phyloP scores from a whole-genome alignment of 495 filamentous ascomycete genomes.

The Choiromyces venosus region DNA sequence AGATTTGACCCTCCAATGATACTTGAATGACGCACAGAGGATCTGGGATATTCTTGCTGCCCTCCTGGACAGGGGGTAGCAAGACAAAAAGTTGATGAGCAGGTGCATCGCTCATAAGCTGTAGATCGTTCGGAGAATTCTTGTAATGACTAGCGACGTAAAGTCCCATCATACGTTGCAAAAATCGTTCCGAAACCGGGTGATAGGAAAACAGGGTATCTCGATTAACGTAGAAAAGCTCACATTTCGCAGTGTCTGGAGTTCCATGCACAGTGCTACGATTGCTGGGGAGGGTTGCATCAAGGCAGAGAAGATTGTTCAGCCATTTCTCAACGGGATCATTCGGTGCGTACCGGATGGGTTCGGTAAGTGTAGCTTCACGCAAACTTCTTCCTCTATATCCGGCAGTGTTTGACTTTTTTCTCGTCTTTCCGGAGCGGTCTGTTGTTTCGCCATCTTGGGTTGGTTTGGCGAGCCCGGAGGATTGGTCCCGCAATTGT shows the following conservation, averaged over 20 bases:
- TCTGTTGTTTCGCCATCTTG: conserved; percentile 65
- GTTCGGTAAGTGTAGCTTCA: conserved; percentile 87
- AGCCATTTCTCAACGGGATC: conserved; percentile 95
- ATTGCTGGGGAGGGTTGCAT: conserved; percentile 77
- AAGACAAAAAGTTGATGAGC: conserved; percentile 96
- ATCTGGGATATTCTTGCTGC: conserved; percentile 73
- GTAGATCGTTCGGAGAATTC: conserved; percentile 95
- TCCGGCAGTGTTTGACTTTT: conserved; percentile 56
- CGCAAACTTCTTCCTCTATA: conserved; percentile 69
- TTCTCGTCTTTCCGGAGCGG: conserved; percentile 63
- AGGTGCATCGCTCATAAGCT: conserved; percentile 95
- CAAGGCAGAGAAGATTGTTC: conserved; percentile 90
- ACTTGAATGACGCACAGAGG: conserved; percentile 94
- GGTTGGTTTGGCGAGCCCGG: conserved; percentile 52
- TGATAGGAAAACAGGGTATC: conserved; percentile 99
- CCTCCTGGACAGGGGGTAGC: conserved; percentile 76
- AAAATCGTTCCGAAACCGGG: conserved; percentile 89
- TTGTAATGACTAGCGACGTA: conserved; percentile 99
- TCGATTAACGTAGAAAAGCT: conserved; percentile 88
- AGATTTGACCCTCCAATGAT: conserved; percentile 90
- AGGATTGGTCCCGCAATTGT: conserved; percentile 89
- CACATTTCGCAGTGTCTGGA: conserved; percentile 82
- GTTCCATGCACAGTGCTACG: conserved; percentile 70
- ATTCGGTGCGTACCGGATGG: conserved; percentile 87
- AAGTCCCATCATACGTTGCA: conserved; percentile 96